A percentile compares a stretch with the other conserved stretches of the same genome.
Conservation (phyloP, 1,284 basidiomycete species). For the Veloboletus limbatus region DNA sequence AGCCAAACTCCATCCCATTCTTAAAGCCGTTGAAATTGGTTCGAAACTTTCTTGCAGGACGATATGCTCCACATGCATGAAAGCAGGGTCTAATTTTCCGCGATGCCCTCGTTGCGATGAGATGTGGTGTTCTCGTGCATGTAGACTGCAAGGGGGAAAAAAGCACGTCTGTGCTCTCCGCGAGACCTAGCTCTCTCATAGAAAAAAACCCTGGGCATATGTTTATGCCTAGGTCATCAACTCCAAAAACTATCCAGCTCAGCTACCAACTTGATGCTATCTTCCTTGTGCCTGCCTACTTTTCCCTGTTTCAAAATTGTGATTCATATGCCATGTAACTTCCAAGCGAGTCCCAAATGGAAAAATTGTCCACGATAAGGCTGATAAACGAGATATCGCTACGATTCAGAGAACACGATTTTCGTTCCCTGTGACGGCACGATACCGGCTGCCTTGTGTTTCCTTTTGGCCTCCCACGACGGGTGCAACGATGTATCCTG, state of each 20-base stretch:
- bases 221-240: neutral
- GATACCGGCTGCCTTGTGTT: conserved; percentile 58
- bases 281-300: too few relatives aligned
- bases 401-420: conserved; percentile 50
- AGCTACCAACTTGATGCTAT: neutral
- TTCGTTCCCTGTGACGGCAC: conserved; percentile 64
- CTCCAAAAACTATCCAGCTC: neutral
- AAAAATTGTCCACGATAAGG: conserved; percentile 1
- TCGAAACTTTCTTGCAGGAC: conserved; percentile 49
- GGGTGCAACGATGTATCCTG: conserved; percentile 63
- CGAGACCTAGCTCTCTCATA: conserved; percentile 10
- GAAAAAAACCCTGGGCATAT: neutral
- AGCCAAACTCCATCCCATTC: conserved; percentile 43
- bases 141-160: conserved; percentile 51
- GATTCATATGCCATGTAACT: conserved; percentile 6
- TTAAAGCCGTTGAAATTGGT: conserved; percentile 52
- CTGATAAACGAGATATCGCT: conserved; percentile 4
- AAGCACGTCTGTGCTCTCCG: conserved; percentile 43
- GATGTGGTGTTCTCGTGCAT: conserved; percentile 69
- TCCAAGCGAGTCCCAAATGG: neutral
- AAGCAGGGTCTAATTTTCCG: conserved; percentile 59
- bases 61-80: conserved; percentile 56
- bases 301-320: neutral
- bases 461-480: conserved; percentile 89
- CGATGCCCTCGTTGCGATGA: conserved; percentile 60